Base-by-base conservation (phyloP, 2,329 filamentous ascomycete genomes). In the Nemania diffusa region DNA sequence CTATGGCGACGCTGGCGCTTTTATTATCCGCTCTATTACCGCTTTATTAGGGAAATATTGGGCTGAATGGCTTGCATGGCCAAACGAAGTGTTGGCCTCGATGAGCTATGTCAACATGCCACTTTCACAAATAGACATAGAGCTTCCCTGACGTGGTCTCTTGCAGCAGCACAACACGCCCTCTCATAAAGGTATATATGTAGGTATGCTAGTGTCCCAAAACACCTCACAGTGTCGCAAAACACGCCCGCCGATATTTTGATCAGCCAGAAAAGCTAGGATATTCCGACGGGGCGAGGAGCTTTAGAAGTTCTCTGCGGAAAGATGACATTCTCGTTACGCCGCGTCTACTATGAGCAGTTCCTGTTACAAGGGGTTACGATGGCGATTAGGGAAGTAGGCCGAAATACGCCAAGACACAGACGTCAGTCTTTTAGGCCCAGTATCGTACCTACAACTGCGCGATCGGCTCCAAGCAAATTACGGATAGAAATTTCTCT, bases 31-130 rank as follows among this genome's bases (percentile, higher is more conserved):
- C 24, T 65, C 67, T 5, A 71, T 75, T 27, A 61, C 62, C 8
- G 50, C 34, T 2, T 67, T 71, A 29, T 68, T 76, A 1, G 75
- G 74, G 1, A 29, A 46, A 1, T 71, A 71, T 13, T 77, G 74
- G 74, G 64, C 64, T 11, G 69, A 70, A 3, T 76, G 75, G 75
- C 66, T 76, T 9, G 62, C 60, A 20, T 74, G 69, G 73, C 74
- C 73, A 26, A 74, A 68, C 44, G 62, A 68, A 20, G 62, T 62
- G 11, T 9, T 68, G 6, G 56, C 64, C 26, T 67, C 64, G 1
- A 29, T 20, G 22, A 32, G 46, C 17, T n/a, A 8, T 8, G 26
- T 7, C 5, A 8, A 27, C 7, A 22, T 2, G 5, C 22, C 15
- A 11, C n/a, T 29, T 6, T 27, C 27, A 17, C 22, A 32, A 48